Evolutionary conservation across 768 basidiomycete genomes (phyloP).

Genomic region (Crassisporium funariophilum): DNA sequence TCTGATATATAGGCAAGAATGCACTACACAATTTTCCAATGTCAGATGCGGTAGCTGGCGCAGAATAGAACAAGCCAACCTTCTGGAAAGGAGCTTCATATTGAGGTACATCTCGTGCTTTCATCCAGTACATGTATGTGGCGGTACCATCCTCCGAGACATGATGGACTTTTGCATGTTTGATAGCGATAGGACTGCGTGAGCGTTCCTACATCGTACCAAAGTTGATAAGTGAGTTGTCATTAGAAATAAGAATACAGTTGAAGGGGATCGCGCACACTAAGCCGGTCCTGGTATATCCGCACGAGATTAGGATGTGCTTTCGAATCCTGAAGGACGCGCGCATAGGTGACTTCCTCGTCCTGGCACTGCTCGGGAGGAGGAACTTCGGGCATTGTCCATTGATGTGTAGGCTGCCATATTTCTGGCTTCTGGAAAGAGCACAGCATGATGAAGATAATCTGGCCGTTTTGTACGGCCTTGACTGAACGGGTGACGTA

Average conservation of each 20-base stretch:
- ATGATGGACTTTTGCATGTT: slow-evolving; percentile 48
- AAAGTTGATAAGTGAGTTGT: too few species aligned
- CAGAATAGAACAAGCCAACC: slow-evolving; percentile 36
- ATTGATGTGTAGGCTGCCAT: slow-evolving; percentile 70
- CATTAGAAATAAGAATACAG: neutral
- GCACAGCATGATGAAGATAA: slow-evolving; percentile 65
- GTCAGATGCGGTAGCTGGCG: neutral
- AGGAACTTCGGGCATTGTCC: slow-evolving; percentile 62
- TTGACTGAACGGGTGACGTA: slow-evolving; percentile 70
- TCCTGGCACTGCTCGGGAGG: slow-evolving; percentile 66
- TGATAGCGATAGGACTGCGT: slow-evolving; percentile 70
- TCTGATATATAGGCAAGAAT: slow-evolving; percentile 83
- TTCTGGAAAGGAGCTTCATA: slow-evolving; percentile 79
- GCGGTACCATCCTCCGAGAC: slow-evolving; percentile 47
- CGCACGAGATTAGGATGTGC: slow-evolving; percentile 36
- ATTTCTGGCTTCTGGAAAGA: slow-evolving; percentile 84
- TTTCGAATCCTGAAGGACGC: slow-evolving; percentile 34
- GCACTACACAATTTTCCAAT: slow-evolving; percentile 47
- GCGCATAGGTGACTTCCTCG: slow-evolving; percentile 46
- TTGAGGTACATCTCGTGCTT: slow-evolving; percentile 63
- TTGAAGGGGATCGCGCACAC: slow-evolving; percentile 20
- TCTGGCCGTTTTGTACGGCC: slow-evolving; percentile 53
- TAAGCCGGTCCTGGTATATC: slow-evolving; percentile 31
- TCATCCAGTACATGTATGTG: slow-evolving; percentile 78
- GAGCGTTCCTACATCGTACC: slow-evolving; percentile 53